Evolutionary conservation across 1,139 yeast genomes (phyloP).

Genomic region (Suhomyces bokatorum): DNA sequence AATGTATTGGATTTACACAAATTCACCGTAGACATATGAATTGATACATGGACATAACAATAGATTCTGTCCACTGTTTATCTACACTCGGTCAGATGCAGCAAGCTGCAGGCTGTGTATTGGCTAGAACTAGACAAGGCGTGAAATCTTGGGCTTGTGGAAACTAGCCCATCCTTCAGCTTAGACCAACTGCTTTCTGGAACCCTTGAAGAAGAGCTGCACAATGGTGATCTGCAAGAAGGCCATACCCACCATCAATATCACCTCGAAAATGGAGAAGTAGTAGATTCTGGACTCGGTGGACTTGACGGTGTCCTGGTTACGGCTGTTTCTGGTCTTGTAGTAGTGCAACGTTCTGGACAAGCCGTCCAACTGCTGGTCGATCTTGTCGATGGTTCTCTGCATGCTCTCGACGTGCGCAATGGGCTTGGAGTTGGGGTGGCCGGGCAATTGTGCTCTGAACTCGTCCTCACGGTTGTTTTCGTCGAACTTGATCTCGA

Average conservation of each 20-base stretch:
- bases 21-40: too few relatives aligned
- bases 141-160: too few relatives aligned
- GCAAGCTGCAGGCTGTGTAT: not conserved
- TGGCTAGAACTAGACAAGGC: not conserved
- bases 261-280: constrained; percentile 79
- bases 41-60: too few relatives aligned
- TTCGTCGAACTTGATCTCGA: constrained; percentile 68
- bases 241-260: constrained; percentile 85
- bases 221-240: constrained; percentile 79
- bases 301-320: constrained; percentile 86
- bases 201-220: constrained; percentile 81
- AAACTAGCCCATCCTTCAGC: too few relatives aligned
- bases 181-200: constrained; percentile 81
- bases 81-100: not conserved
- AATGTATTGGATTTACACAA: too few relatives aligned
- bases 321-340: constrained; percentile 89
- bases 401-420: constrained; percentile 65
- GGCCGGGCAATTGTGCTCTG: constrained; percentile 66
- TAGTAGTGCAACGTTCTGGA: constrained; percentile 73
- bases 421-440: constrained; percentile 57
- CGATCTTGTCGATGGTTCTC: constrained; percentile 59
- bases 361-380: constrained; percentile 64
- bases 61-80: too few relatives aligned
- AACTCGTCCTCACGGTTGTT: constrained; percentile 41
- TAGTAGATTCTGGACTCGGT: constrained; percentile 85